Evolutionary conservation across 2,329 filamentous ascomycete genomes (phyloP).

Genomic region (Iodosphaeria phyllophila): DNA sequence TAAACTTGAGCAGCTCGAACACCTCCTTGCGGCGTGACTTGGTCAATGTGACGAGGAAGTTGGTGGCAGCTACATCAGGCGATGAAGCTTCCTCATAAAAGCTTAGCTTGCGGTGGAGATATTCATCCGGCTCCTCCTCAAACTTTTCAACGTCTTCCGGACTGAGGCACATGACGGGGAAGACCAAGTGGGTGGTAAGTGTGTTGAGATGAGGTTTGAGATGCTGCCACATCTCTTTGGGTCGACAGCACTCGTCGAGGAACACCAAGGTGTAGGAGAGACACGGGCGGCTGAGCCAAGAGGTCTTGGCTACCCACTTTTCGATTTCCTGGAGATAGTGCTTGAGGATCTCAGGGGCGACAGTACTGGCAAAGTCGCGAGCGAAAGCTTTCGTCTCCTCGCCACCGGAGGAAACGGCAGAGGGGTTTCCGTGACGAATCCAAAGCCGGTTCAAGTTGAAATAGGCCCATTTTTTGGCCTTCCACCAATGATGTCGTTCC

Average conservation of each 20-base stretch:
- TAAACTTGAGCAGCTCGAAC: constrained; percentile 82
- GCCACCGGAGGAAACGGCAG: constrained; percentile 54
- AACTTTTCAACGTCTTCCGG: constrained; percentile 90
- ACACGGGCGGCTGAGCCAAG: constrained; percentile 88
- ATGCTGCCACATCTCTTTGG: constrained; percentile 91
- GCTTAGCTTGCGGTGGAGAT: constrained; percentile 91
- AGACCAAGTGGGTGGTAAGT: constrained; percentile 84
- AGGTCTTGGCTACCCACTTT: constrained; percentile 87
- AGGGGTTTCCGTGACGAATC: constrained; percentile 82
- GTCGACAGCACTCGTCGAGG: constrained; percentile 91
- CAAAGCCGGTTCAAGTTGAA: constrained; percentile 94
- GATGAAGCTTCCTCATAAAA: constrained; percentile 95
- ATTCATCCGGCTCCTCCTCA: constrained; percentile 85
- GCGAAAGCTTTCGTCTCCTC: constrained; percentile 68
- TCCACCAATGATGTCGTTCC: constrained; percentile 97
- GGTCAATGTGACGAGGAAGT: constrained; percentile 87
- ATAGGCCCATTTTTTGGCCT: constrained; percentile 98
- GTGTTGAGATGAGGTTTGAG: constrained; percentile 87
- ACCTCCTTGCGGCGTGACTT: constrained; percentile 92
- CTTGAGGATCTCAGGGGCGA: constrained; percentile 91
- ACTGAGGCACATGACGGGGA: constrained; percentile 83
- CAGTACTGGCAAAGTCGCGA: constrained; percentile 76
- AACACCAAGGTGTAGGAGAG: constrained; percentile 88
- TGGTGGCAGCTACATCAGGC: constrained; percentile 87
- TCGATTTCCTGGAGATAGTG: constrained; percentile 89